phyloP scores from a whole-genome alignment of 148 eudicot species.

The Bassia scoparia region DNA sequence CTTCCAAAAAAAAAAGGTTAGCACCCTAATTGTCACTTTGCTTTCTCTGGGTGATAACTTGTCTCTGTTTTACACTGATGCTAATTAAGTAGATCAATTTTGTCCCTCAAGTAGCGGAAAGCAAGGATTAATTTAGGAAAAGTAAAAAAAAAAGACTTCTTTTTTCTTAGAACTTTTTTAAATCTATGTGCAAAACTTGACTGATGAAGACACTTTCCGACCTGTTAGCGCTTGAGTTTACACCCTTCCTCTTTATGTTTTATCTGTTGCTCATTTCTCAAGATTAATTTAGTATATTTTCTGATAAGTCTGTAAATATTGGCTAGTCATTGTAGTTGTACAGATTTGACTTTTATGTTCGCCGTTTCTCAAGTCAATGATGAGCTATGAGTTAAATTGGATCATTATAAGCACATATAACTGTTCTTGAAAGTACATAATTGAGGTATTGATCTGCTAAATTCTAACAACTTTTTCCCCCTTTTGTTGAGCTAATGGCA shows the following conservation, averaged over 20 bases:
- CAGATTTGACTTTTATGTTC: no score
- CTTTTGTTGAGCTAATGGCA: no score
- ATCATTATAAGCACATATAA: no score
- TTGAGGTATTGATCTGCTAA: no score
- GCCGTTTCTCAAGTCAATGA: no score
- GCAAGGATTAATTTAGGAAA: not conserved
- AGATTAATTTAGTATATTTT: no score
- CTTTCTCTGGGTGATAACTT: not conserved
- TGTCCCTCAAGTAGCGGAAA: not conserved
- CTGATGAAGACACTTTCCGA: not conserved
- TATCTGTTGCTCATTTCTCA: not conserved
- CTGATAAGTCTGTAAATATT: no score
- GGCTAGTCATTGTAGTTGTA: no score
- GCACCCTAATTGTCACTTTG: not conserved
- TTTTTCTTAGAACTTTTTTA: not conserved
- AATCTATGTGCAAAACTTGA: not conserved
- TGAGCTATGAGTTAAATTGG: no score
- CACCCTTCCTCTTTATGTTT: no score
- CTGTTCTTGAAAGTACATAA: no score
- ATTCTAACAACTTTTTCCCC: no score
- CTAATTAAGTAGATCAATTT: not conserved
- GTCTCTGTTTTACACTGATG: not conserved
- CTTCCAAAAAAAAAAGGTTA: conserved; percentile 54
- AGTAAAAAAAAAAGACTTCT: not conserved
- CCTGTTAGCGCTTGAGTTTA: not conserved